Conservation (phyloP, 2,329 filamentous ascomycete genomes). For the Coniochaeta sp. region DNA sequence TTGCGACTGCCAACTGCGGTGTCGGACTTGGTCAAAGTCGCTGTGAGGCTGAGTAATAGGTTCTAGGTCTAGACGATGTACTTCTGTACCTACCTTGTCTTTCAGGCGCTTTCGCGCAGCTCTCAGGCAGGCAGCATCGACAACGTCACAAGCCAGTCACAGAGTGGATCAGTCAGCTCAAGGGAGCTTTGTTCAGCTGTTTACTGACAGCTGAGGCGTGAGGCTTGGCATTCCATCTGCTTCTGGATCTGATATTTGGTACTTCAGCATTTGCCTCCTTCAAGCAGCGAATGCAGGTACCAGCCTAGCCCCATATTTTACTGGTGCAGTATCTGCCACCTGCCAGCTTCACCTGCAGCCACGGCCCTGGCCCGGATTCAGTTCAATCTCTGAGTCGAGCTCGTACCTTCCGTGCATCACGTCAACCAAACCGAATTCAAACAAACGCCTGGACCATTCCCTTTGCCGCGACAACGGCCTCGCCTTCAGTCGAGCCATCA, state of each 20-base stretch:
- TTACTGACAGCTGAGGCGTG: background rate
- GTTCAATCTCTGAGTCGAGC: constrained; percentile 10
- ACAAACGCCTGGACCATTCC: background rate
- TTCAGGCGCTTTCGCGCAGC: background rate
- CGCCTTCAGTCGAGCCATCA: background rate
- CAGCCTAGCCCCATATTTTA: too few species aligned
- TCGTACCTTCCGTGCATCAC: constrained; percentile 13
- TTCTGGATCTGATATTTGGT: background rate
- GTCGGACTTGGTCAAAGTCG: background rate
- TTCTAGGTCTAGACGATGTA: too few species aligned
- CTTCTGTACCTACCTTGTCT: too few species aligned
- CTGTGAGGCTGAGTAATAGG: constrained; percentile 2
- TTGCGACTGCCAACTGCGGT: background rate
- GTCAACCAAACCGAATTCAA: constrained; percentile 8
- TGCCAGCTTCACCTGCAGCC: background rate
- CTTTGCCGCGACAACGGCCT: constrained; percentile 1
- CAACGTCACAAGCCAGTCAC: constrained; percentile 16
- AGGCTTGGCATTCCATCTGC: background rate
- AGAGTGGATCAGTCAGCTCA: constrained; percentile 2
- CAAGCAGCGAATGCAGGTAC: background rate
- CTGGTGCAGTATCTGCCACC: background rate
- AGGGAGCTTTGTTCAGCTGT: background rate
- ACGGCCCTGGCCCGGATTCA: constrained; percentile 4
- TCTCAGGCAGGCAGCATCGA: constrained; percentile 19
- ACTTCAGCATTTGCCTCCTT: background rate